These are phyloP conservation scores for Solanum okadae DNA, from an alignment of 257 asterid genomes.

Conservation along the genomic window DNA sequence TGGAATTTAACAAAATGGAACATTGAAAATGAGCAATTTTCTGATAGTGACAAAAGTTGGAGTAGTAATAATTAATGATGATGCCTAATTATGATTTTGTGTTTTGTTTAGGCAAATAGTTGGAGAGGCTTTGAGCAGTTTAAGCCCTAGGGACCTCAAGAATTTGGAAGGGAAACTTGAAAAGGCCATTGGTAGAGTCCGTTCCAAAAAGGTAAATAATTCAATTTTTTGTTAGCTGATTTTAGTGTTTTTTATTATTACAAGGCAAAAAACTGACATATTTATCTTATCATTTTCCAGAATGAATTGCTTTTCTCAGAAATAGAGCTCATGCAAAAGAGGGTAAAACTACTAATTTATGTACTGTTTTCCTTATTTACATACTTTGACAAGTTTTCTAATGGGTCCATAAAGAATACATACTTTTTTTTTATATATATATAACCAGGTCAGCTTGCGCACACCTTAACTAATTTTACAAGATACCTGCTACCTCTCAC, in stretches of 20 bases:
- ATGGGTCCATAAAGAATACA: neutral
- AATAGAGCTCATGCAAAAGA: slow-evolving; percentile 85
- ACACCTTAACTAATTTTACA: neutral
- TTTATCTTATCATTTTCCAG: slow-evolving; percentile 22
- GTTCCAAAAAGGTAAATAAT: slow-evolving; percentile 56
- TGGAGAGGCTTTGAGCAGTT: slow-evolving; percentile 55
- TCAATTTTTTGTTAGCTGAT: neutral
- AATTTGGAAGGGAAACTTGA: slow-evolving; percentile 50
- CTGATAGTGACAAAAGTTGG: neutral
- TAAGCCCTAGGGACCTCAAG: slow-evolving; percentile 47
- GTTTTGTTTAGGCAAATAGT: slow-evolving; percentile 41
- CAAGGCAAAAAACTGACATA: neutral
- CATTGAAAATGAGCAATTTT: neutral
- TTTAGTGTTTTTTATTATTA: neutral
- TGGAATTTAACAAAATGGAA: neutral
- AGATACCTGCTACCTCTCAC: neutral
- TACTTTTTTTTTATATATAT: too few species aligned
- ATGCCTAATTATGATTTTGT: neutral
- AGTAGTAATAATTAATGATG: neutral
- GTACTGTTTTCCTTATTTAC: neutral
- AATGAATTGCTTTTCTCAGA: slow-evolving; percentile 76
- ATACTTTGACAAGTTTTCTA: neutral
- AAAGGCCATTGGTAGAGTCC: slow-evolving; percentile 66
- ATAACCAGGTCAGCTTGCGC: neutral
- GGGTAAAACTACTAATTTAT: slow-evolving; percentile 29